Evolutionary conservation across 2,329 filamentous ascomycete genomes (phyloP), one percentile per base, ranked within the genome.

Genomic region (Ceratocystiopsis sp.): DNA sequence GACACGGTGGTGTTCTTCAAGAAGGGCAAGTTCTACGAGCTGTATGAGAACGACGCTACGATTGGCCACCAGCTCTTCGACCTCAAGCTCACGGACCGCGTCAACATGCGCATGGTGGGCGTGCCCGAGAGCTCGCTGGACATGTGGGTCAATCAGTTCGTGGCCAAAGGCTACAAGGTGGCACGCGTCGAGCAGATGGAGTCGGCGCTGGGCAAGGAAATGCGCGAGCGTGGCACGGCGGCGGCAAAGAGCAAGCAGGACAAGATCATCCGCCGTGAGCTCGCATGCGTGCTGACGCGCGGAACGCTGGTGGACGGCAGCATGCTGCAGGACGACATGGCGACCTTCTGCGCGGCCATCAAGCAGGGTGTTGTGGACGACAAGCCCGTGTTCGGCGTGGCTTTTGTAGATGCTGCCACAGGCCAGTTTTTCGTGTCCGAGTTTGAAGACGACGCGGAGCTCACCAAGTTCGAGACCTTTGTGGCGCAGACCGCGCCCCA

Each of bases 41-140:
- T 98, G 0, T 98, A 96, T 55, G 91, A 98, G 59, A 94, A 95
- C 47, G 91, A 98, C 61, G 91, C 91, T 6, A 94, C 89, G 0
- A 80, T 96, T 44, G 91, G 91, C 5, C 87, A 98, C 57, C 91
- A 96, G 58, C 69, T 95, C 15, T 98, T 98, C 53, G 91, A 98
- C 59, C 71, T 98, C 45, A 98, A 98, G 64, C 79, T 98, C 57
- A 98, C 91, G 0, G 91, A 98, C 54, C 76, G 91, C 43, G 91
- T 98, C 58, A 98, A 98, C 59, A 98, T 98, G 91, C 83, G 89
- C 51, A 98, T 98, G 91, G 91, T 96, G 2, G 91, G 91, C 48
- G 91, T 98, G 0, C 91, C 91, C 0, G 91, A 98, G 59, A 83
- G 85, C 55, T 94, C 86, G 13, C 67, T 98, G n/a, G 84, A 91